Evolutionary conservation across 1,139 yeast species (phyloP).

Genomic region (Ogataea hybrid): DNA sequence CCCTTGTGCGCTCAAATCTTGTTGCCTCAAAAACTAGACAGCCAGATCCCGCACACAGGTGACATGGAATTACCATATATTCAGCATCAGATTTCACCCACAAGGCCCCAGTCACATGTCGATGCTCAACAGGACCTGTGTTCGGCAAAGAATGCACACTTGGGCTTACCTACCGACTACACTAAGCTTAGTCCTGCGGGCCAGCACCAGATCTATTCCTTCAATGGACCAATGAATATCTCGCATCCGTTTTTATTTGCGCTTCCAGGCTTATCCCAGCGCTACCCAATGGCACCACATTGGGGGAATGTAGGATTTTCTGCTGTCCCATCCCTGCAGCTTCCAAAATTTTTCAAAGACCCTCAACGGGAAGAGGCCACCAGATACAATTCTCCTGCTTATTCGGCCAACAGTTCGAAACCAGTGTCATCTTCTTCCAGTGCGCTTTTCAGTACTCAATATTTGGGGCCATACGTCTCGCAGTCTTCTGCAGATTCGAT

Average conservation of each 20-base stretch:
- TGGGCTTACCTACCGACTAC: neutral
- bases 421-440: constrained; percentile 12
- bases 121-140: neutral
- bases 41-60: neutral
- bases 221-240: neutral
- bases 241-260: neutral
- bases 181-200: neutral
- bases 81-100: constrained; percentile 11
- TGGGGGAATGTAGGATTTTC: neutral
- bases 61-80: constrained; percentile 17
- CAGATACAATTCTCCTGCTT: too few relatives aligned
- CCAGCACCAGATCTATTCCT: neutral
- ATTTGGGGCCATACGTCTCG: constrained; percentile 6
- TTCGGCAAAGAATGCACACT: constrained; percentile 3
- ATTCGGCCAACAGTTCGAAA: constrained; percentile 11
- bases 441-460: constrained; percentile 10
- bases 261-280: neutral
- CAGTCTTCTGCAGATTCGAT: neutral
- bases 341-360: neutral
- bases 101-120: neutral
- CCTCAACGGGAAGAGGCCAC: neutral
- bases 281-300: neutral
- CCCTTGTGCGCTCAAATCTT: neutral
- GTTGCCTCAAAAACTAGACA: neutral
- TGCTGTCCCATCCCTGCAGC: neutral